Evolutionary conservation across 2,329 filamentous ascomycete genomes (phyloP), one percentile per base, ranked within the genome.

Genomic region (Exophiala sp.): DNA sequence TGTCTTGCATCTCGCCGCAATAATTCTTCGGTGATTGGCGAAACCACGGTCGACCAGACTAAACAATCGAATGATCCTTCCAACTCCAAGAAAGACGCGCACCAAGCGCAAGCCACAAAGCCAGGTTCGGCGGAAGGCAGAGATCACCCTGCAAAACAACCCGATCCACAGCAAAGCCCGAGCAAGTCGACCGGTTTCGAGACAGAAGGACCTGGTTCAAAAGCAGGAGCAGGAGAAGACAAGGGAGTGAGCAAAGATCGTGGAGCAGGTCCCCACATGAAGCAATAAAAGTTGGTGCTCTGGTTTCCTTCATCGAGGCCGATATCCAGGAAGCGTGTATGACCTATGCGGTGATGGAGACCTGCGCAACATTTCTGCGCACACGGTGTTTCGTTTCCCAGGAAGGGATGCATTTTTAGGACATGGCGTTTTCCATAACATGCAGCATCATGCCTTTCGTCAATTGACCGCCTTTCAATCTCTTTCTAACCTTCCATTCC

Each of bases 141-240:
- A 34, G 29, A 29, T 29, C 51, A 54, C 38, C 51, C 51, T 9
- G 51, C 51, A 16, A 49, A 54, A 18, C 51, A 49, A 38, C 44
- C 51, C 29, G 51, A 54, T 49, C 51, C 45, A 16, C 51, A 54
- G 38, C 24, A 48, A 36, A 47, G 35, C 24, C 45, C 51, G 3
- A 21, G 46, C 18, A 33, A 43, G 21, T 48, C 44, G 6, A 49
- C 51, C 3, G 51, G 51, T 3, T 44, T 54, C 34, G 44, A 54
- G 38, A 54, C 44, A 6, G 36, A 54, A 40, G 51, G 51, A 14
- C 44, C 51, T 12, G 36, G 12, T 7, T 39, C 35, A 20, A 43
- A 49, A 44, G 36, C 43, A 34, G 38, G 51, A 24, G 38, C 29
- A 29, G 40, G 45, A 18, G 10, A 14, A 21, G 44, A 47, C 10